Evolutionary conservation across 768 basidiomycete genomes (phyloP), one percentile per base, ranked within the genome.

Genomic region (Saitozyma podzolica): DNA sequence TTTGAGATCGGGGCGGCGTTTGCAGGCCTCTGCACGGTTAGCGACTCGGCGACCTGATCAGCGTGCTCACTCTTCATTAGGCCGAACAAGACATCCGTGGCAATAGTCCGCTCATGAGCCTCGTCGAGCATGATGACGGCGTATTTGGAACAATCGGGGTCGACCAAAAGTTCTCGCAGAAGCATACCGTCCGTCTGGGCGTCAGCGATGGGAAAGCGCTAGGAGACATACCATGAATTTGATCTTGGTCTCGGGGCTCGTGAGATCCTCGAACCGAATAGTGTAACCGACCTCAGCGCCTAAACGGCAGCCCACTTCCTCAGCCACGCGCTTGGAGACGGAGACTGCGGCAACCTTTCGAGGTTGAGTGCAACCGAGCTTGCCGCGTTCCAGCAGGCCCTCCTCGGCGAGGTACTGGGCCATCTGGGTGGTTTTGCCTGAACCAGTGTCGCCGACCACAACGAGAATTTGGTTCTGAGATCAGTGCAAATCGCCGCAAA

Each of bases 281-380:
- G 90, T 90, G 78, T 99, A 99, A 8, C 96, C 96, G 64, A 99
- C 95, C 79, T 98, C 96, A 76, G 94, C 92, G 7, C 96, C 96
- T 9, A 99, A 82, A 14, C 96, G 87, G 81, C 95, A 98, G 10
- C 96, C 96, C 14, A 99, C 95, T 81, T 99, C 96, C 80, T 99
- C 96, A 2, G 95, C 83, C 4, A 99, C 96, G 82, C 96, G 93
- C 62, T 98, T 98, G 14, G 96, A 95, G 9, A 99, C 96, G 11
- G 95, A 97, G 88, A 97, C 96, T 9, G 96, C 96, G 41, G 96
- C 96, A 40, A 98, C 96, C 84, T 96, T 95, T 82, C 96, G 89
- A 29, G 96, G 96, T 78, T 99, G 96, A 0, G 96, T 99, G 75
- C 96, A 98, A 11, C 95, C 96, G 68, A 99, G 92, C 61, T 88